Conservation (phyloP, 75 land plant species). For the Picea sitchensis region DNA sequence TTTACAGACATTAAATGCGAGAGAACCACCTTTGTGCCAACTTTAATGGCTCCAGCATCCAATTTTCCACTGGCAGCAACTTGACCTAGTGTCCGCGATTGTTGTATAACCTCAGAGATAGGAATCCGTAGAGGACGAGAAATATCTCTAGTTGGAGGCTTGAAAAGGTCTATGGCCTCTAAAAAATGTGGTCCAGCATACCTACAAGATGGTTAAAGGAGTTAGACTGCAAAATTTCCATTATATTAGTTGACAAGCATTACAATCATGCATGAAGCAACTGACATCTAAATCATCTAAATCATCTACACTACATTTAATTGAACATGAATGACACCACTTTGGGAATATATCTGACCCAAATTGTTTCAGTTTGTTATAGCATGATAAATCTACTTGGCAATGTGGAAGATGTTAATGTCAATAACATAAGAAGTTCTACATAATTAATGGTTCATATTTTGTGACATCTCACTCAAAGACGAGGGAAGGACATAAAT, state of each 20-base stretch:
- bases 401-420: neutral
- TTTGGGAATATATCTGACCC: neutral
- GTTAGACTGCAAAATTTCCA: neutral
- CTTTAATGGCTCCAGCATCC: constrained; percentile 84
- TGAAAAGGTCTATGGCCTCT: constrained; percentile 73
- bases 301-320: neutral
- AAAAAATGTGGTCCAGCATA: constrained; percentile 62
- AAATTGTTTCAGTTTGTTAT: neutral
- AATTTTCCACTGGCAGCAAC: constrained; percentile 86
- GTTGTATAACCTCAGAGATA: constrained; percentile 77
- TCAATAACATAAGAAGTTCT: too few relatives aligned
- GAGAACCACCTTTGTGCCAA: constrained; percentile 72
- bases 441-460: neutral
- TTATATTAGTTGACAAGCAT: too few relatives aligned
- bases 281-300: neutral
- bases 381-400: neutral
- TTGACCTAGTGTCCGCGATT: constrained; percentile 62
- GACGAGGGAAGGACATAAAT: too few relatives aligned
- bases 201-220: constrained; percentile 44
- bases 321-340: neutral
- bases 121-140: constrained; percentile 80
- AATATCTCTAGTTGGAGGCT: constrained; percentile 71
- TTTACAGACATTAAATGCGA: neutral
- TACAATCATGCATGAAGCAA: neutral
- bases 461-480: too few relatives aligned